Evolutionary conservation across 257 asterid species (phyloP).

Genomic region (Nicotiana obtusifolia): DNA sequence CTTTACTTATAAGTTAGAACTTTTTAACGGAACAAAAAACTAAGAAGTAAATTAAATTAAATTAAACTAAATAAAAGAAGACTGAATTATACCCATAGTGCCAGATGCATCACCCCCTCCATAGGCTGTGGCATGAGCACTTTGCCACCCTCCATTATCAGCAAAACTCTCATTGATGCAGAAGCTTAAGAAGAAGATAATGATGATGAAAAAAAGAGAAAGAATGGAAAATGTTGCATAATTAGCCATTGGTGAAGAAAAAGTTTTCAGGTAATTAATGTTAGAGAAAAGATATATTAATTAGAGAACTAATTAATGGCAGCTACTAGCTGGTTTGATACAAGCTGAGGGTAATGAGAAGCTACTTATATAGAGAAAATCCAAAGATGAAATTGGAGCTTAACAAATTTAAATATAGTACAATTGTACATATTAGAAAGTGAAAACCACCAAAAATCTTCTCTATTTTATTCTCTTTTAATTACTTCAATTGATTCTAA

Average conservation of each 20-base stretch:
- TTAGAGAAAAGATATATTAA: background rate
- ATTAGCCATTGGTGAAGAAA: conserved; percentile 21
- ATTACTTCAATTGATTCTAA: background rate
- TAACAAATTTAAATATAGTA: background rate
- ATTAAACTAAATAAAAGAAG: background rate
- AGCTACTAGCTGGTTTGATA: background rate
- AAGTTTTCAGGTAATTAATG: background rate
- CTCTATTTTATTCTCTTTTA: background rate
- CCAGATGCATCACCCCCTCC: conserved; percentile 27
- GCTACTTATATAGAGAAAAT: conserved; percentile 35
- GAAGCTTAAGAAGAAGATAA: conserved; percentile 26
- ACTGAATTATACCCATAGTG: conserved; percentile 20
- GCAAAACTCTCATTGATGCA: conserved; percentile 21
- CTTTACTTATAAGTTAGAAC: background rate
- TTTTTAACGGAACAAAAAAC: background rate
- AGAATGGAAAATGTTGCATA: conserved; percentile 14
- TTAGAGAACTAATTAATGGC: background rate
- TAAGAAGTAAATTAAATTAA: too few species aligned
- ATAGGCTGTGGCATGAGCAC: conserved; percentile 23
- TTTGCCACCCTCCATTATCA: conserved; percentile 26
- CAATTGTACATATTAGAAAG: background rate
- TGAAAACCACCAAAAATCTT: background rate
- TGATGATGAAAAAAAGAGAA: conserved; percentile 15
- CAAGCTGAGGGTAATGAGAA: conserved; percentile 12
- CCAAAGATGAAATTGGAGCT: background rate